phyloP scores from a whole-genome alignment of 2,329 filamentous ascomycete genomes.

The Magnaporthiopsis poae region DNA sequence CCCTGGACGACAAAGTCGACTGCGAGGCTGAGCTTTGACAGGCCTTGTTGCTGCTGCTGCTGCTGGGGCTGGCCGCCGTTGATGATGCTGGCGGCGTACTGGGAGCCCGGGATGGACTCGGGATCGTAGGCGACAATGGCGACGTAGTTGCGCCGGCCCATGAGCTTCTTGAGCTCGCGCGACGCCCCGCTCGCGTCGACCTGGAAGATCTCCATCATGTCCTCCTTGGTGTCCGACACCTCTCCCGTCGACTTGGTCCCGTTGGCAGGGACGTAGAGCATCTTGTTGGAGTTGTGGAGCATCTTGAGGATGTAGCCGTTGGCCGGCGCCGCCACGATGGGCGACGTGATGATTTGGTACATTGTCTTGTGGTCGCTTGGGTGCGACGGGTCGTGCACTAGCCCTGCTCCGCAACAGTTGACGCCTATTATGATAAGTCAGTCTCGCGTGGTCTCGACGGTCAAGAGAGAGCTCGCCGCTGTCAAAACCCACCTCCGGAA shows the following conservation, averaged over 20 bases:
- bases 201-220: constrained; percentile 99
- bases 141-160: constrained; percentile 86
- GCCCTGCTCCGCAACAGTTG: constrained; percentile 80
- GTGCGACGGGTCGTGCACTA: constrained; percentile 86
- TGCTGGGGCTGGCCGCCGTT: constrained; percentile 21
- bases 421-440: constrained; percentile 46
- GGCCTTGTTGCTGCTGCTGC: constrained; percentile 36
- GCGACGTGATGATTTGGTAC: constrained; percentile 87
- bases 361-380: constrained; percentile 96
- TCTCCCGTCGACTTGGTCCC: constrained; percentile 65
- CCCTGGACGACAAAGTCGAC: constrained; percentile 96
- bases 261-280: constrained; percentile 82
- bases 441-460: neutral
- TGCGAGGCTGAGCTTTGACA: constrained; percentile 69
- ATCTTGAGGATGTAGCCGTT: constrained; percentile 81
- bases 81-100: constrained; percentile 20
- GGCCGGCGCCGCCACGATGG: constrained; percentile 82
- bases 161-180: constrained; percentile 79
- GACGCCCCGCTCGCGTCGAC: constrained; percentile 77
- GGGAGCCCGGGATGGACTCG: constrained; percentile 45
- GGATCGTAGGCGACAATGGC: constrained; percentile 92
- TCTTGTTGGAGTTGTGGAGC: constrained; percentile 78
- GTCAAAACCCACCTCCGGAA: constrained; percentile 57
- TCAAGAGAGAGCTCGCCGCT: neutral
- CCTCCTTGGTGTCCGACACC: constrained; percentile 88